Evolutionary conservation across 2,329 filamentous ascomycete species (phyloP), one percentile per base, ranked within the genome.

Genomic region (Ophiostoma triangulosporum): DNA sequence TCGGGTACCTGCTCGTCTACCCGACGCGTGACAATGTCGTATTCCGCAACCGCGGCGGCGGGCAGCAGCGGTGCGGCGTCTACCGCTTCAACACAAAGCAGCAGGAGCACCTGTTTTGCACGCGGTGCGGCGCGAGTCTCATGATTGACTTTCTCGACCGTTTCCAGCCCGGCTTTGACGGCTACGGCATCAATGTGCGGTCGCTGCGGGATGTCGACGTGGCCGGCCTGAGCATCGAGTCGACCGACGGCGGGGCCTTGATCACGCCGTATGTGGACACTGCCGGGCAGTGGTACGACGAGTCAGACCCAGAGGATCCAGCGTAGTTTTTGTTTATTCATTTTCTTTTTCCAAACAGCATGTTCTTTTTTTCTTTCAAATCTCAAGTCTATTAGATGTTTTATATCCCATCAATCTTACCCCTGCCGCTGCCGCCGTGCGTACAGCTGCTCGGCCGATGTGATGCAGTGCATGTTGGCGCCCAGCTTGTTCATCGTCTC

Each of bases 401-500:
- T n/a, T n/a, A n/a, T n/a, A n/a, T n/a, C n/a, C n/a, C n/a, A n/a
- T n/a, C n/a, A n/a, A n/a, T n/a, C n/a, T n/a, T n/a, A n/a, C n/a
- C n/a, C n/a, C n/a, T n/a, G n/a, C n/a, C 33, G 5, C 49, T 69
- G 65, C 29, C 65, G 62, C 54, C 60, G 65, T 6, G 65, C 68
- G 59, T 77, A 77, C n/a, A 77, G 64, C 65, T 84, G 76, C 71
- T 96, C 91, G 2, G 90, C 91, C 51, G 83, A 80, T 56, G 82
- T 84, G 66, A 97, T 90, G 69, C 88, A 93, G 60, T 85, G 79
- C 73, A 94, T 88, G 66, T 95, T 95, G 45, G 88, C 87, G 26
- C 86, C 83, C 48, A 95, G 73, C 76, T 98, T 98, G 73, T 98
- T 97, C 51, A 81, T 88, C 59, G 94, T 96, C 77, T 97, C 88